Conservation (phyloP, 768 basidiomycete species). For the Lactarius psammicola region DNA sequence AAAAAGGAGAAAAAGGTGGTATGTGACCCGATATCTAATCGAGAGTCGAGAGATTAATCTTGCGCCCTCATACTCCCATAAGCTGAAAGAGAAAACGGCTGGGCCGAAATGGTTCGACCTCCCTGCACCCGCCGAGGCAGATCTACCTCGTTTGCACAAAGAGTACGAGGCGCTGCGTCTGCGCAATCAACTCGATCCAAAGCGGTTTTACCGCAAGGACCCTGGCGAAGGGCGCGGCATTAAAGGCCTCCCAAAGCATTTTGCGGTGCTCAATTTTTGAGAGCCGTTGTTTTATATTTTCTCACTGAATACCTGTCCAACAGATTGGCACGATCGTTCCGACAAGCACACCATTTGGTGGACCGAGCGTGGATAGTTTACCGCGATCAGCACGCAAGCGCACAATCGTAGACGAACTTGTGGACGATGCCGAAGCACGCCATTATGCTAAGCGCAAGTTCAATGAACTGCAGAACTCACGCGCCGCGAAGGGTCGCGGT, state of each 20-base stretch:
- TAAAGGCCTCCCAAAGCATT: conserved; percentile 83
- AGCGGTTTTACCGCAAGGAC: conserved; percentile 86
- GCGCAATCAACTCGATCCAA: conserved; percentile 87
- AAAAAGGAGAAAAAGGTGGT: conserved; percentile 74
- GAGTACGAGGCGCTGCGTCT: conserved; percentile 87
- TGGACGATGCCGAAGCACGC: conserved; percentile 83
- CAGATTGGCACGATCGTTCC: conserved; percentile 81
- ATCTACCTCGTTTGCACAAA: conserved; percentile 72
- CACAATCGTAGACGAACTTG: conserved; percentile 83
- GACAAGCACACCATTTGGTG: conserved; percentile 69
- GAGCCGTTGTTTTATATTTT: conserved; percentile 8
- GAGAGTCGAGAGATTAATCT: conserved; percentile 1
- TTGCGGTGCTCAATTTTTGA: conserved; percentile 58
- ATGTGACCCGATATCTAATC: conserved; percentile 29
- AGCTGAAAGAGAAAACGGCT: conserved; percentile 72
- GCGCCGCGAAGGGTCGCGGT: conserved; percentile 66
- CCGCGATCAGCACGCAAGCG: conserved; percentile 69
- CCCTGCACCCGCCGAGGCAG: conserved; percentile 76
- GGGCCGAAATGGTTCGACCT: conserved; percentile 88
- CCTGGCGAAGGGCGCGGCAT: conserved; percentile 82
- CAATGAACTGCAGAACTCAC: conserved; percentile 65
- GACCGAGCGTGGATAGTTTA: conserved; percentile 67
- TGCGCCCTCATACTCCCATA: conserved; percentile 1
- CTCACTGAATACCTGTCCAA: conserved; percentile 17
- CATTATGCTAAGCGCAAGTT: conserved; percentile 93